Evolutionary conservation across 345 rosid genomes (phyloP).

Genomic region (Anacardium occidentale): DNA sequence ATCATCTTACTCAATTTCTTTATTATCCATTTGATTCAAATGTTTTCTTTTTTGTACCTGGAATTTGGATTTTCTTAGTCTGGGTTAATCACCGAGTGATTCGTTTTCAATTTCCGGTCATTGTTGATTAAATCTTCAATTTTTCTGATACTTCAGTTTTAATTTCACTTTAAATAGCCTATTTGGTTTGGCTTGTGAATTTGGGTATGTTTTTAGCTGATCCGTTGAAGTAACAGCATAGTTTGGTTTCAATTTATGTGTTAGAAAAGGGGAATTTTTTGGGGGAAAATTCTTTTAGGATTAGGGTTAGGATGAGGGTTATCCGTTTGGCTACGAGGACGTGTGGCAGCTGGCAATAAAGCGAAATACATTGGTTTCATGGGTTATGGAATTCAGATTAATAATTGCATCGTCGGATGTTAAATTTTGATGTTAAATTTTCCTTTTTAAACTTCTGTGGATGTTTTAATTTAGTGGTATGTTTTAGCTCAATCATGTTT

Average conservation of each 20-base stretch:
- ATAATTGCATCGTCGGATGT: not conserved
- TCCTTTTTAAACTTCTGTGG: not conserved
- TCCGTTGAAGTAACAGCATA: too few species aligned
- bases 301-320: not conserved
- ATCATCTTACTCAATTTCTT: not conserved
- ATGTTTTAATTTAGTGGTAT: not conserved
- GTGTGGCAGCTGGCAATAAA: not conserved
- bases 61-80: not conserved
- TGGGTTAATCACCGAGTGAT: not conserved
- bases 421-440: not conserved
- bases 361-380: not conserved
- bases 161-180: not conserved
- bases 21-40: not conserved
- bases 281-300: not conserved
- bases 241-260: not conserved
- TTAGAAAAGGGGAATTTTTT: not conserved
- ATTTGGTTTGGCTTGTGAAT: not conserved
- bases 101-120: not conserved
- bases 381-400: not conserved
- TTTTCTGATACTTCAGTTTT: not conserved
- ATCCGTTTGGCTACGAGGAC: not conserved
- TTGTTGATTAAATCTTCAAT: not conserved
- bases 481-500: not conserved
- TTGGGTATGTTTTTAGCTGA: not conserved
- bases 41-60: not conserved